Percentiles rank a stretch among this genome's conserved stretches.
These are phyloP conservation scores for Phytomonas serpens DNA, from an alignment of 208 protist species.

Conservation along the genomic window DNA sequence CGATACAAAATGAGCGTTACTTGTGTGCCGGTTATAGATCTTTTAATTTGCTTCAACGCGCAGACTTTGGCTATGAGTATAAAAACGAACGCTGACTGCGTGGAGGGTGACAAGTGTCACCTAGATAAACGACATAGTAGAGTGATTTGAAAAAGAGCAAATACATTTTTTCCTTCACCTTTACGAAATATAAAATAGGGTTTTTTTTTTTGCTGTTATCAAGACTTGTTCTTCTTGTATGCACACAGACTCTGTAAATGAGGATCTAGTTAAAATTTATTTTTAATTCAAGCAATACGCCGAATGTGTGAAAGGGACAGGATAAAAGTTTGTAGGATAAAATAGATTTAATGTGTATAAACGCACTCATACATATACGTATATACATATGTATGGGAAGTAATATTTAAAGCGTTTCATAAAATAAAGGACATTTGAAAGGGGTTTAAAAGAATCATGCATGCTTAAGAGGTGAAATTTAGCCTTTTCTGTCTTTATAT, in stretches of 20 bases:
- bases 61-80: not conserved
- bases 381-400: too few relatives aligned
- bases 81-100: not conserved
- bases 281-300: not conserved
- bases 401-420: too few relatives aligned
- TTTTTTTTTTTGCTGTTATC: not conserved
- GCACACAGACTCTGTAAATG: not conserved
- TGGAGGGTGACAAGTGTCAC: not conserved
- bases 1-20: not conserved
- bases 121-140: not conserved
- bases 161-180: not conserved
- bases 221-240: not conserved
- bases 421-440: too few relatives aligned
- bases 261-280: not conserved
- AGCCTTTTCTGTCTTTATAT: not conserved
- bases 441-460: too few relatives aligned
- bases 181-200: not conserved
- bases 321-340: not conserved
- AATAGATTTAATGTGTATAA: not conserved
- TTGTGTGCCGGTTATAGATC: not conserved
- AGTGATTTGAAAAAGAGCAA: not conserved
- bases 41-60: not conserved
- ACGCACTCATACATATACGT: not conserved
- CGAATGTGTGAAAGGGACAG: not conserved
- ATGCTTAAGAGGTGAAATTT: not conserved